Conservation (phyloP, 2,329 filamentous ascomycete species). For the Xylariaceae sp. region DNA sequence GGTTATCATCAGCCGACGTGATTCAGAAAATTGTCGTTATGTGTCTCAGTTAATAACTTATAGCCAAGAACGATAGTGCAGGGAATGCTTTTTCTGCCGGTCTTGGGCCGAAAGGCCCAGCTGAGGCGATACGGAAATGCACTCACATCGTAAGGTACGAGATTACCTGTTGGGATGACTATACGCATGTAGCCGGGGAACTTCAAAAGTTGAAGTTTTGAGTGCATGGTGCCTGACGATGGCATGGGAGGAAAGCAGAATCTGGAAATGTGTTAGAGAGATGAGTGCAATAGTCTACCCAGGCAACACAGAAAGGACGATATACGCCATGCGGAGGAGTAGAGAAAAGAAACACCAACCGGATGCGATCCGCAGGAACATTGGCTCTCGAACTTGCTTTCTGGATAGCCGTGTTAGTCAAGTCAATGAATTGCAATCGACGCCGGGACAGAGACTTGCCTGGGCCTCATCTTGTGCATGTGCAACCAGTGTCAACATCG, state of each 20-base stretch:
- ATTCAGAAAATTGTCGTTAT: not conserved
- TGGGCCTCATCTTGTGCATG: conserved; percentile 49
- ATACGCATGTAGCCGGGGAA: conserved; percentile 68
- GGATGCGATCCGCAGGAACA: conserved; percentile 49
- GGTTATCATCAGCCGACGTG: not conserved
- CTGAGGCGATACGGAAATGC: not conserved
- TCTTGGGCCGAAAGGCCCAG: not conserved
- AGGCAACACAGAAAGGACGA: too few species aligned
- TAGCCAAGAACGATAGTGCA: not conserved
- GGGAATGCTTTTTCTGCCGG: not conserved
- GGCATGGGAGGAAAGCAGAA: conserved; percentile 82
- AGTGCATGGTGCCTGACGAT: conserved; percentile 76
- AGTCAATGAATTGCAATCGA: not conserved
- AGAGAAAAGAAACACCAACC: conserved; percentile 5
- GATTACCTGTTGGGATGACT: conserved; percentile 81
- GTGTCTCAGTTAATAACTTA: not conserved
- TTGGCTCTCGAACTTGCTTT: conserved; percentile 46
- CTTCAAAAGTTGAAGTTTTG: conserved; percentile 87
- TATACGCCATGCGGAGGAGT: too few species aligned
- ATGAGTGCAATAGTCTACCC: not conserved
- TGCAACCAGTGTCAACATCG: conserved; percentile 57
- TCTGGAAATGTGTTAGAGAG: conserved; percentile 24
- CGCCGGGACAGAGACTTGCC: conserved; percentile 35
- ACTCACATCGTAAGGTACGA: conserved; percentile 64
- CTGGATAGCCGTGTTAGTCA: conserved; percentile 29